These are phyloP conservation scores for Stagonosporopsis vannaccii DNA, from an alignment of 2,329 filamentous ascomycete genomes.

Conservation along the genomic window DNA sequence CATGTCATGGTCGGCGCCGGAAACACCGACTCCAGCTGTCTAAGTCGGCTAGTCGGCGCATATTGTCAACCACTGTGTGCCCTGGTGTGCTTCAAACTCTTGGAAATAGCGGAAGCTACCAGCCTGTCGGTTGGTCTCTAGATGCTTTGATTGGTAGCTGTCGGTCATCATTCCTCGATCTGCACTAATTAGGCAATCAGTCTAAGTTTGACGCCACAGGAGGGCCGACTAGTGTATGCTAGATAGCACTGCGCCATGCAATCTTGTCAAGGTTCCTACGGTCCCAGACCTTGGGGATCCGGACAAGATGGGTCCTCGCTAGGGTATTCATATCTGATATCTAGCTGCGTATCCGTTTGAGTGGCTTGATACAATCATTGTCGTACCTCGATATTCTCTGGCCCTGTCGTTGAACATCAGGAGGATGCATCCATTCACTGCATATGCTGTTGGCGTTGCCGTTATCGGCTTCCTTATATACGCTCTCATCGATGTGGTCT, in stretches of 20 bases:
- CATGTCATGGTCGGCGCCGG: constrained; percentile 34
- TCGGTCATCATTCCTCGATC: not conserved
- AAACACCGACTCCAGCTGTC: constrained; percentile 3
- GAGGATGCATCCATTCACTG: constrained; percentile 52
- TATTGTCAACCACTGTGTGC: not conserved
- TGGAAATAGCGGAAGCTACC: not conserved
- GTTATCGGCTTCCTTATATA: constrained; percentile 48
- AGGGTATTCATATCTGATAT: constrained; percentile 23
- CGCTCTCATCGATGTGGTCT: constrained; percentile 43
- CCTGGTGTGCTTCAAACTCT: not conserved
- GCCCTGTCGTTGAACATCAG: not conserved
- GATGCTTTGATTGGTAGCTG: not conserved
- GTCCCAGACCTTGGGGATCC: constrained; percentile 32
- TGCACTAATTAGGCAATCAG: constrained; percentile 1
- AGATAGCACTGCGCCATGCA: constrained; percentile 9
- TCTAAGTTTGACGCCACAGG: not conserved
- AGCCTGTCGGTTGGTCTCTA: not conserved
- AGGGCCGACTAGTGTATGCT: not conserved
- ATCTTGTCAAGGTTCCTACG: constrained; percentile 16
- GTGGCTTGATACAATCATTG: constrained; percentile 6
- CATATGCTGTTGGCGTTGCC: constrained; percentile 47
- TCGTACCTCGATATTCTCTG: constrained; percentile 1
- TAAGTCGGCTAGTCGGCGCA: constrained; percentile 15
- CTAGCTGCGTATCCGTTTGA: constrained; percentile 18
- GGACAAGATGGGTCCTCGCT: constrained; percentile 21